These are phyloP conservation scores for Retiboletus fuscus DNA, from an alignment of 1,284 basidiomycete genomes.

Conservation along the genomic window DNA sequence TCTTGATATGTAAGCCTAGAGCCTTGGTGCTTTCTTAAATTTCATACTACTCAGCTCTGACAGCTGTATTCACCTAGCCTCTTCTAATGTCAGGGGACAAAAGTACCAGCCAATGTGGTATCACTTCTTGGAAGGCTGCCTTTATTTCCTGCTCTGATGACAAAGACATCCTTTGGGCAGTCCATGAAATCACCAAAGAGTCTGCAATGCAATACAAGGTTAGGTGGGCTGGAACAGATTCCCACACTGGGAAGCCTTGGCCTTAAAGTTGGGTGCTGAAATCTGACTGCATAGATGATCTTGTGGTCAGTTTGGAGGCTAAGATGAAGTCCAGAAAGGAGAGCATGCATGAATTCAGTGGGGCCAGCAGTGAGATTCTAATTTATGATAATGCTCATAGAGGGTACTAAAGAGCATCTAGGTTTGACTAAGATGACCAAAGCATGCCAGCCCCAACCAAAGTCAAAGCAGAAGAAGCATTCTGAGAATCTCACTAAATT, in stretches of 20 bases:
- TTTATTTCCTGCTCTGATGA: background rate
- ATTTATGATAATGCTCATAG: background rate
- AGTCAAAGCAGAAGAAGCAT: too few species aligned
- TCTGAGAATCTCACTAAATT: too few species aligned
- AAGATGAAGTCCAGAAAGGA: background rate
- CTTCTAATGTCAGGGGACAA: too few species aligned
- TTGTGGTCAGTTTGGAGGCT: background rate
- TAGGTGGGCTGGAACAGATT: background rate
- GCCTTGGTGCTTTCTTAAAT: too few species aligned
- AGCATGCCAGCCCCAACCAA: too few species aligned
- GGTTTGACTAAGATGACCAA: background rate
- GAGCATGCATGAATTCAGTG: too few species aligned
- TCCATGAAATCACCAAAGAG: background rate
- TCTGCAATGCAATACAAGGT: background rate
- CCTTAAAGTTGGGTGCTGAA: background rate
- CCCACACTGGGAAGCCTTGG: background rate
- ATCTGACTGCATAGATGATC: background rate
- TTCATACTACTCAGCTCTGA: too few species aligned
- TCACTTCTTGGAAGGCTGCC: accelerated
- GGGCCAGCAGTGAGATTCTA: background rate
- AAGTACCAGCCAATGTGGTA: too few species aligned
- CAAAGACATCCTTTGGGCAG: background rate
- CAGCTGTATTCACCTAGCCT: too few species aligned
- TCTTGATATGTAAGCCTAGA: too few species aligned
- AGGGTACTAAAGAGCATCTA: background rate